These are phyloP conservation scores for Brassica nigra DNA, from an alignment of 345 rosid species.

Conservation along the genomic window DNA sequence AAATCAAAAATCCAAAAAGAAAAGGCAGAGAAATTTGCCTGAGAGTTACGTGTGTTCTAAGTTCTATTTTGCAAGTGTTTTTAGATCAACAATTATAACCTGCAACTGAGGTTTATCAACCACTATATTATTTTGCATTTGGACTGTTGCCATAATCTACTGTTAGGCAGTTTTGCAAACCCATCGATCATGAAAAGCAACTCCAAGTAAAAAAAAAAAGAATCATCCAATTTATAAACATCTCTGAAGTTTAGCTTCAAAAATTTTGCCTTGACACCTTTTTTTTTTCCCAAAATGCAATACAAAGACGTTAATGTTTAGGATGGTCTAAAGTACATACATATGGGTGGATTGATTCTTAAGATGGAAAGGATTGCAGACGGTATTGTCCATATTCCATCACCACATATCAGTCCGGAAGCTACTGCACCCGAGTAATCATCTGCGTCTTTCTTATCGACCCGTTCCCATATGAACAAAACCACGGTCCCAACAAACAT, in stretches of 20 bases:
- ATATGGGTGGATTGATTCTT: slow-evolving; percentile 84
- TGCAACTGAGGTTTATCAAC: too few species aligned
- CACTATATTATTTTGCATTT: background rate
- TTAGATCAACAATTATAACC: too few species aligned
- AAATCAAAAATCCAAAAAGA: too few species aligned
- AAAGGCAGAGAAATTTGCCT: too few species aligned
- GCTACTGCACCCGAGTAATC: slow-evolving; percentile 84
- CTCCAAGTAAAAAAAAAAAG: background rate
- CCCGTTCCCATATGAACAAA: slow-evolving; percentile 70
- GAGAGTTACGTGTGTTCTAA: too few species aligned
- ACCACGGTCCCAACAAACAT: slow-evolving; percentile 85
- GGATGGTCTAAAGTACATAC: slow-evolving; percentile 90
- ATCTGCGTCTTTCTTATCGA: slow-evolving; percentile 68
- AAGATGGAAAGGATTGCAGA: slow-evolving; percentile 86
- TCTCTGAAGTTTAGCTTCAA: background rate
- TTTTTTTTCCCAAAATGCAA: background rate
- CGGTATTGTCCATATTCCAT: slow-evolving; percentile 91
- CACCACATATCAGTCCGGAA: slow-evolving; percentile 88
- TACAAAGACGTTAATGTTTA: background rate
- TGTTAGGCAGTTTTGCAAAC: background rate
- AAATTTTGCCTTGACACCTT: background rate
- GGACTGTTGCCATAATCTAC: background rate
- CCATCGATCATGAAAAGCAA: background rate
- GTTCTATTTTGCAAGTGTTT: too few species aligned
- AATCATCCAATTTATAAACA: too few species aligned